phyloP scores from a whole-genome alignment of 495 filamentous ascomycete species.

The Aspergillus saccharolyticus region DNA sequence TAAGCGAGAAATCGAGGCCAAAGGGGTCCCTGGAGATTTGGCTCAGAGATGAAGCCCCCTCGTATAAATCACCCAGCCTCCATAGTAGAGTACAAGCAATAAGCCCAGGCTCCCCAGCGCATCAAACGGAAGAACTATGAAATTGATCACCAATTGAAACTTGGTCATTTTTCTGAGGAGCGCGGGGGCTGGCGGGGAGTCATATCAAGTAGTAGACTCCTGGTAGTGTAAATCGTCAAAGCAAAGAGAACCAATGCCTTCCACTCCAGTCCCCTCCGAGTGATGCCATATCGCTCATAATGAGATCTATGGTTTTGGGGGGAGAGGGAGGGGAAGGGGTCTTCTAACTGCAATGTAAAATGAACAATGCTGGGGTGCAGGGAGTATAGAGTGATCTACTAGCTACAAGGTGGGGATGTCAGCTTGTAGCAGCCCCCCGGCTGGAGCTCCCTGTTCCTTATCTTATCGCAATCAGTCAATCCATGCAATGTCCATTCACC shows the following conservation, averaged over 20 bases:
- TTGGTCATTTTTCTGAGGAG: neutral
- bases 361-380: neutral
- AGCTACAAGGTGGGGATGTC: neutral
- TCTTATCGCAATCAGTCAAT: neutral
- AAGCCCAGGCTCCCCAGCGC: neutral
- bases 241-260: too few species aligned
- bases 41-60: constrained; percentile 16
- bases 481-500: too few species aligned
- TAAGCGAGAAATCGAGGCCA: constrained; percentile 11
- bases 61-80: constrained; percentile 16
- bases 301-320: neutral
- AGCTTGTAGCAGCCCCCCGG: neutral
- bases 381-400: neutral
- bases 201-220: neutral
- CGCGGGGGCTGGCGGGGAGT: neutral
- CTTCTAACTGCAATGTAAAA: too few species aligned
- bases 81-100: constrained; percentile 7
- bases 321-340: too few species aligned
- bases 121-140: neutral
- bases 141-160: neutral
- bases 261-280: too few species aligned
- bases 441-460: neutral
- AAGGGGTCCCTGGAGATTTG: constrained; percentile 14
- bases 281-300: too few species aligned
- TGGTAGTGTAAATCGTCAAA: too few species aligned